Evolutionary conservation across 495 filamentous ascomycete genomes (phyloP).

Genomic region (Clohesyomyces aquaticus): DNA sequence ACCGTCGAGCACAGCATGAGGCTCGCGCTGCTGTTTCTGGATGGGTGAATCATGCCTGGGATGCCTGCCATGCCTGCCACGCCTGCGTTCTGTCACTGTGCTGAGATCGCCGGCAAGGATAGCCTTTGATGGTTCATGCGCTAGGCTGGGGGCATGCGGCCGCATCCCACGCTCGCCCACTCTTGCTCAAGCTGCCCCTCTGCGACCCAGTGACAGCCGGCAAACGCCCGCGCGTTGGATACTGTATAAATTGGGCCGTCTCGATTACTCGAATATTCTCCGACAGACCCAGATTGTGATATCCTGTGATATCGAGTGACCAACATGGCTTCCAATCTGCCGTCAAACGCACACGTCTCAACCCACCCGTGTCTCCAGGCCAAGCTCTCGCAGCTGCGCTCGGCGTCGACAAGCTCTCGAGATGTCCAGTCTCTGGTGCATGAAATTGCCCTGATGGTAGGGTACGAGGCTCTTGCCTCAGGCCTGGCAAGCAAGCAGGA

Average conservation of each 20-base stretch:
- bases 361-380: slow-evolving; percentile 81
- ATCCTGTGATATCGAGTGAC: slow-evolving; percentile 25
- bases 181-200: no score
- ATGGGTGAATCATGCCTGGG: no score
- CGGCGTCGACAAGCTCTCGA: slow-evolving; percentile 64
- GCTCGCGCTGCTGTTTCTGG: no score
- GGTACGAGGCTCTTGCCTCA: slow-evolving; percentile 75
- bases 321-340: slow-evolving; percentile 49
- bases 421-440: slow-evolving; percentile 82
- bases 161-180: not conserved
- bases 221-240: slow-evolving; percentile 16
- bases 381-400: slow-evolving; percentile 89
- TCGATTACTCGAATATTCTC: slow-evolving; percentile 11
- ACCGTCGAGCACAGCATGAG: not conserved
- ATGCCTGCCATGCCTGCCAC: no score
- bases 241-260: slow-evolving; percentile 3
- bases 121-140: slow-evolving; percentile 2
- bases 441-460: slow-evolving; percentile 83
- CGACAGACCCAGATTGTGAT: slow-evolving; percentile 9
- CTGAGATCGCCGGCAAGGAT: slow-evolving; percentile 10
- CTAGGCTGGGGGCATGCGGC: not conserved
- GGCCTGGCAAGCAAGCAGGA: slow-evolving; percentile 51
- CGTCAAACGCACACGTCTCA: slow-evolving; percentile 78
- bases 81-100: not conserved
- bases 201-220: not conserved